Conservation (phyloP, 495 filamentous ascomycete species). For the Echria macrotheca region DNA sequence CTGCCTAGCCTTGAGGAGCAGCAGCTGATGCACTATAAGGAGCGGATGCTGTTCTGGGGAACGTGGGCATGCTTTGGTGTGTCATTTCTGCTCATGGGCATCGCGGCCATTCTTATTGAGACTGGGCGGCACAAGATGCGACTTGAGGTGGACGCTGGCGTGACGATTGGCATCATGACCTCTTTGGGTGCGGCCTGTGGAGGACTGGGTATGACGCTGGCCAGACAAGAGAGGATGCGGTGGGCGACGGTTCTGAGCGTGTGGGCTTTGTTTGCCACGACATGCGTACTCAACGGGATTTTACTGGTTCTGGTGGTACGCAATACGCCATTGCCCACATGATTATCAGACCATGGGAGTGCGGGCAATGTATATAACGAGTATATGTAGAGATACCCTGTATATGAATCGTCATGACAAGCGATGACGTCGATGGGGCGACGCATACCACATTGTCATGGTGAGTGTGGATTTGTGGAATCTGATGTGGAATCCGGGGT, state of each 20-base stretch:
- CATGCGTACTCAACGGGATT: conserved; percentile 47
- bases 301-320: conserved; percentile 44
- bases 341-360: conserved; percentile 8
- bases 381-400: no score
- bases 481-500: no score
- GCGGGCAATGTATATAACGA: no score
- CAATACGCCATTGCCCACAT: conserved; percentile 24
- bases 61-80: conserved; percentile 40
- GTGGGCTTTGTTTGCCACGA: conserved; percentile 36
- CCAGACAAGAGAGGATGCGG: conserved; percentile 36
- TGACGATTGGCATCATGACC: conserved; percentile 51
- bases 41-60: conserved; percentile 40
- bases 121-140: conserved; percentile 49
- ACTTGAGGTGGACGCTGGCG: conserved; percentile 56
- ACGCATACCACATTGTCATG: no score
- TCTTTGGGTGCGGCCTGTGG: conserved; percentile 50
- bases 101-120: conserved; percentile 48
- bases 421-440: not conserved
- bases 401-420: not conserved
- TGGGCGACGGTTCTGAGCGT: conserved; percentile 40
- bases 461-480: no score
- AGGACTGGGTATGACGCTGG: conserved; percentile 46
- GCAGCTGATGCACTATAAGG: conserved; percentile 35
- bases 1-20: conserved; percentile 40
- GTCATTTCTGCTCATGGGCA: conserved; percentile 47